Evolutionary conservation across 2,329 filamentous ascomycete species (phyloP), one percentile per base, ranked within the genome.

Genomic region (Verruconis gallopava): DNA sequence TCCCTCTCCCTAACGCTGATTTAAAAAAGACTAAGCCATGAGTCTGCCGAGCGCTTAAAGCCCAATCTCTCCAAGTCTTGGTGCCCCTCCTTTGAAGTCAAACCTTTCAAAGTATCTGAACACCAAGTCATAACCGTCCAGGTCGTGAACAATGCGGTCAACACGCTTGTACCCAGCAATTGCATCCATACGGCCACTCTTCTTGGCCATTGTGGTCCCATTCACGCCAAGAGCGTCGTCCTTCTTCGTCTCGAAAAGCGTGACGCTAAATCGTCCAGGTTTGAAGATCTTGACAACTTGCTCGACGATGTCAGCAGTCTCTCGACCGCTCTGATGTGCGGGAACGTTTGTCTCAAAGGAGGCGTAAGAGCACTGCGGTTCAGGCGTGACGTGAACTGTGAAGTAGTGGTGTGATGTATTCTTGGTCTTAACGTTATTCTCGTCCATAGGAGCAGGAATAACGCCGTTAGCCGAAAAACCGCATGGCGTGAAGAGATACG

Each of bases 311-410:
- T 94, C 89, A 19, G 79, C 77, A 1, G 89, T 95, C 58, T 88
- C 82, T 48, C 88, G 81, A 13, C 88, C 88, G 44, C 77, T 85
- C 65, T 94, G 85, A 4, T 78, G 79, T 19, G 85, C 82, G 1
- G 91, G 91, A 3, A 98, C 89, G 53, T 96, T 98, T 50, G 91
- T 96, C 69, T 98, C 91, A 57, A 98, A 98, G 2, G 86, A 95
- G 25, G 91, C 91, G 60, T 93, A 98, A 4, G 88, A 95, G 69
- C 89, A 98, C 55, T 94, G 79, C 12, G 89, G 85, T 69, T 98
- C 91, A 0, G 91, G 91, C 0, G 91, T 98, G 50, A 98, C 91
- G 57, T 98, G 91, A 18, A 98, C 91, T 1, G 89, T 98, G 65
- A 95, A 98, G 67, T 98, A 98, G 64, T 96, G 86, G 32, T 30